Evolutionary conservation across 1,284 basidiomycete genomes (phyloP).

Genomic region (Tremellales sp.): DNA sequence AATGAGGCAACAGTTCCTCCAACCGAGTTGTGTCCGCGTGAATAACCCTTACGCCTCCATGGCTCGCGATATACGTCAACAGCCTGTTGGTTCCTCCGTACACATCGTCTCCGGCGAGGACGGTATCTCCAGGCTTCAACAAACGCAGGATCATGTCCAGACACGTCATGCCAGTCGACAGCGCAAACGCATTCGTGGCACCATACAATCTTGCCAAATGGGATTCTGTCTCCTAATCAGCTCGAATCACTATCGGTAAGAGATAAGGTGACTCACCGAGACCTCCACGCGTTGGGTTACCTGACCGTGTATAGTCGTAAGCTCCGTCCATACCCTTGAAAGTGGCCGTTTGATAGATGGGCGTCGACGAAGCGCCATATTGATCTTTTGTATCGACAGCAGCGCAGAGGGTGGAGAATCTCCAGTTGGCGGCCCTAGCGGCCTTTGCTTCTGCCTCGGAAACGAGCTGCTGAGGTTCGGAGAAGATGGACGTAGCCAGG

Average conservation of each 20-base stretch:
- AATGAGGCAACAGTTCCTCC: slow-evolving; percentile 58
- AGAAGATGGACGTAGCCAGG: slow-evolving; percentile 33
- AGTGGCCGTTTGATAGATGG: slow-evolving; percentile 96
- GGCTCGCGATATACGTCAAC: slow-evolving; percentile 80
- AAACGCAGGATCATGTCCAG: slow-evolving; percentile 91
- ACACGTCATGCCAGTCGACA: slow-evolving; percentile 97
- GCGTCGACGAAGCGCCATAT: slow-evolving; percentile 87
- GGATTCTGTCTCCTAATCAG: slow-evolving; percentile 60
- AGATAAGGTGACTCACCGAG: slow-evolving; percentile 60
- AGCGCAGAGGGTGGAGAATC: slow-evolving; percentile 56
- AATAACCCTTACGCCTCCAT: slow-evolving; percentile 84
- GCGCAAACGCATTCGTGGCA: slow-evolving; percentile 79
- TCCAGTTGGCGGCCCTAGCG: slow-evolving; percentile 37
- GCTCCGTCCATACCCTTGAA: slow-evolving; percentile 88
- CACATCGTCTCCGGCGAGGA: slow-evolving; percentile 94
- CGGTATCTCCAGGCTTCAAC: slow-evolving; percentile 88
- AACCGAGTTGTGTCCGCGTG: slow-evolving; percentile 85
- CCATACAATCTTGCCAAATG: slow-evolving; percentile 93
- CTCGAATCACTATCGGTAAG: not conserved
- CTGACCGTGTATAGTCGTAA: slow-evolving; percentile 92
- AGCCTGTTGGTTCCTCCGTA: slow-evolving; percentile 98
- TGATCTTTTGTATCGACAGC: slow-evolving; percentile 95
- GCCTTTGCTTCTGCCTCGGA: slow-evolving; percentile 30
- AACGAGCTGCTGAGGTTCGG: slow-evolving; percentile 5
- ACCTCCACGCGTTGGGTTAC: slow-evolving; percentile 94